phyloP scores from a whole-genome alignment of 129 eudicot species.

The Centaurea solstitialis region DNA sequence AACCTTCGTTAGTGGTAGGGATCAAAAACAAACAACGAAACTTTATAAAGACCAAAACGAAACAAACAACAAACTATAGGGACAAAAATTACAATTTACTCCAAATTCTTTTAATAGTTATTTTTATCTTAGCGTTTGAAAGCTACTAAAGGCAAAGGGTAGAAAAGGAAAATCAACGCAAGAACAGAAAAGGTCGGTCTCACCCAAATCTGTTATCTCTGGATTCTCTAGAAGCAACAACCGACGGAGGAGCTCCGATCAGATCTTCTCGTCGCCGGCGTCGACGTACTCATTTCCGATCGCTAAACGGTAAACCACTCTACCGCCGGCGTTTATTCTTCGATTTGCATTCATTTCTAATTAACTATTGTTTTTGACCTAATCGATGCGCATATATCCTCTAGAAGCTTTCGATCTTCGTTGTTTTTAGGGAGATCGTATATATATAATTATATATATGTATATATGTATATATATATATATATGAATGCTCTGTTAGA shows the following conservation, averaged over 20 bases:
- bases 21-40: too few species aligned
- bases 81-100: too few species aligned
- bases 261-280: slow-evolving; percentile 24
- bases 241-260: slow-evolving; percentile 11
- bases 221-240: slow-evolving; percentile 11
- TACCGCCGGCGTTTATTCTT: neutral
- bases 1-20: too few species aligned
- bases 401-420: neutral
- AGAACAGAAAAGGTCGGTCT: neutral
- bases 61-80: too few species aligned
- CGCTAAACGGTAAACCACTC: slow-evolving; percentile 19
- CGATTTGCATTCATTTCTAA: slow-evolving; percentile 1
- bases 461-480: too few species aligned
- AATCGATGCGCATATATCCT: neutral
- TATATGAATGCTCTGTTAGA: neutral
- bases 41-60: too few species aligned
- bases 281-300: neutral
- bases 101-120: too few species aligned
- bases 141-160: neutral
- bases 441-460: too few species aligned
- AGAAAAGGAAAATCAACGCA: neutral
- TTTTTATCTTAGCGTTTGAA: neutral
- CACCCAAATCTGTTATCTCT: slow-evolving; percentile 11
- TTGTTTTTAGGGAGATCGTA: slow-evolving; percentile 4
- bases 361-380: slow-evolving; percentile 19